Conservation (phyloP, 1,284 basidiomycete species). For the Marasmius tenuissimus region DNA sequence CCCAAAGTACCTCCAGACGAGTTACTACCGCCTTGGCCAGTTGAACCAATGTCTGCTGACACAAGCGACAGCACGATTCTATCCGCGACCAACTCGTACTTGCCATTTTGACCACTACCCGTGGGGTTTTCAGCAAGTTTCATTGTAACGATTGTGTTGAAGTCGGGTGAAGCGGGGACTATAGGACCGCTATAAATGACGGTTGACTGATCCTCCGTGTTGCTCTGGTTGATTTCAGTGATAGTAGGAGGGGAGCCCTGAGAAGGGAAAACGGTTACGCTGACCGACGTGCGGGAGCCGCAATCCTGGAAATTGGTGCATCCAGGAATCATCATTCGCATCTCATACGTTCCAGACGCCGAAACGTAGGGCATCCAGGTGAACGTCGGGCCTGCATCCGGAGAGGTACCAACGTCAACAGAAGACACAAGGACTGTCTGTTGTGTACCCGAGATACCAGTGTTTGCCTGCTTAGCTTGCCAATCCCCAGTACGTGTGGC, state of each 20-base stretch:
- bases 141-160: conserved; percentile 76
- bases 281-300: conserved; percentile 75
- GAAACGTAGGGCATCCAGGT: conserved; percentile 92
- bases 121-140: conserved; percentile 59
- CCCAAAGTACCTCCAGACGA: conserved; percentile 23
- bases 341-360: conserved; percentile 82
- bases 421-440: conserved; percentile 74
- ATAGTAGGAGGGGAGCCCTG: conserved; percentile 63
- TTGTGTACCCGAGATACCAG: conserved; percentile 77
- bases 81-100: conserved; percentile 83
- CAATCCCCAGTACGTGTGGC: conserved; percentile 68
- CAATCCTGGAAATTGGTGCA: conserved; percentile 85
- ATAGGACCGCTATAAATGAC: conserved; percentile 84
- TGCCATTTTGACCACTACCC: conserved; percentile 60
- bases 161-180: conserved; percentile 69
- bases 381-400: conserved; percentile 67
- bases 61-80: conserved; percentile 73
- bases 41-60: conserved; percentile 47
- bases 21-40: conserved; percentile 29
- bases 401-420: conserved; percentile 64
- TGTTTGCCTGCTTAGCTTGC: conserved; percentile 61
- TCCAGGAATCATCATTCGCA: conserved; percentile 86
- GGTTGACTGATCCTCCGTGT: conserved; percentile 59
- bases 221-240: conserved; percentile 74
- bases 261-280: conserved; percentile 82